phyloP scores from a whole-genome alignment of 2,329 filamentous ascomycete genomes.

The Gnomoniopsis smithogilvyi region DNA sequence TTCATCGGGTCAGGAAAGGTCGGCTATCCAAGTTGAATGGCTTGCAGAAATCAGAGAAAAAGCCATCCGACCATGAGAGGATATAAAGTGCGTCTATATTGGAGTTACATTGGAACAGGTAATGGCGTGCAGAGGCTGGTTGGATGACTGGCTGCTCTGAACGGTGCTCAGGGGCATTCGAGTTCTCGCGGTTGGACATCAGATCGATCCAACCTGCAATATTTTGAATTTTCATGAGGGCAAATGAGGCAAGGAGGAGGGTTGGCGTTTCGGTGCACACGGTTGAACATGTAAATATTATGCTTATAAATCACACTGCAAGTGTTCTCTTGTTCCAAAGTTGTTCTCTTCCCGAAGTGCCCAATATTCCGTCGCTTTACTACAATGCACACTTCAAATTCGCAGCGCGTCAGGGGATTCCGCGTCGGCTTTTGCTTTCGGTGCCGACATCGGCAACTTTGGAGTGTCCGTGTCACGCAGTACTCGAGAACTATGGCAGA shows the following conservation, averaged over 20 bases:
- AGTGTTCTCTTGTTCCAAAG: not conserved
- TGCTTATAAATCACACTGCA: not conserved
- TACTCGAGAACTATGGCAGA: too few species aligned
- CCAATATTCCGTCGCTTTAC: not conserved
- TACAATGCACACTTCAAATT: not conserved
- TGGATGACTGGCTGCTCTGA: not conserved
- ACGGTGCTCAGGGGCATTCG: not conserved
- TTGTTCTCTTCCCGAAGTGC: not conserved
- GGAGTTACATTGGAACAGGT: not conserved
- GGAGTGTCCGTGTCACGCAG: too few species aligned
- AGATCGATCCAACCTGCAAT: too few species aligned
- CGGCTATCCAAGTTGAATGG: slow-evolving; percentile 36
- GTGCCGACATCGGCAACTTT: not conserved
- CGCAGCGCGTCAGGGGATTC: not conserved
- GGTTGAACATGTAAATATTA: not conserved
- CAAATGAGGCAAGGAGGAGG: not conserved
- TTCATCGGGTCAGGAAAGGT: slow-evolving; percentile 66
- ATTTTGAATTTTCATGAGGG: not conserved
- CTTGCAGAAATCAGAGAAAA: slow-evolving; percentile 25
- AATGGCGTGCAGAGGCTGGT: not conserved
- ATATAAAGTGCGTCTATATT: slow-evolving; percentile 9
- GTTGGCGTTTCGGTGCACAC: not conserved
- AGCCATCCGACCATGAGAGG: slow-evolving; percentile 19
- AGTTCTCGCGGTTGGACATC: not conserved
- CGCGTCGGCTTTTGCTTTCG: not conserved